phyloP scores from a whole-genome alignment of 2,329 filamentous ascomycete species.

The Ophiognomonia clavigignenti-juglandacearum region DNA sequence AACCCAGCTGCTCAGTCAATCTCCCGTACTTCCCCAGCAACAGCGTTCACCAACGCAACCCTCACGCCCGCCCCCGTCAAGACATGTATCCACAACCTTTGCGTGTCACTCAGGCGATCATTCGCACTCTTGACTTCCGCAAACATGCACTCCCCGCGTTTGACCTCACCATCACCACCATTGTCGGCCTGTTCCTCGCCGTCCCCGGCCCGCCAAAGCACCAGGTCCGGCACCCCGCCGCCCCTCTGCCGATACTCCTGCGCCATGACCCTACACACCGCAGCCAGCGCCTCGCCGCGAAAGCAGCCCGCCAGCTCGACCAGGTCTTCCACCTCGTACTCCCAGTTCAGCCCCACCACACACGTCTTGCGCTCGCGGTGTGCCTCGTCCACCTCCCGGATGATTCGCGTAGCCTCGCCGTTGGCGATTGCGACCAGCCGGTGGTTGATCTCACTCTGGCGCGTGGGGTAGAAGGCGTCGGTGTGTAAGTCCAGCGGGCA shows the following conservation, averaged over 20 bases:
- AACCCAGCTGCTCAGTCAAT: constrained; percentile 26
- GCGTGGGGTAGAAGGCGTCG: constrained; percentile 81
- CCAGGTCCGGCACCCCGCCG: constrained; percentile 85
- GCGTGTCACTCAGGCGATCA: constrained; percentile 91
- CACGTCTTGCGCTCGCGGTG: constrained; percentile 72
- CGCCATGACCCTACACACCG: constrained; percentile 87
- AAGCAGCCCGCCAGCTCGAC: constrained; percentile 76
- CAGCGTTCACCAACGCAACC: constrained; percentile 73
- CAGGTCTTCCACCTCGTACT: constrained; percentile 74
- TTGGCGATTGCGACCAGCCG: constrained; percentile 84
- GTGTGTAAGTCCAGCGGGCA: constrained; percentile 90
- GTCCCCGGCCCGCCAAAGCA: constrained; percentile 71
- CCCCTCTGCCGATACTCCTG: constrained; percentile 88
- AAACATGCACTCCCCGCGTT: too few species aligned
- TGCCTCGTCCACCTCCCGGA: constrained; percentile 62
- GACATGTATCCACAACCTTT: constrained; percentile 95
- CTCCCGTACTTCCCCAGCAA: constrained; percentile 47
- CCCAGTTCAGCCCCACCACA: constrained; percentile 89
- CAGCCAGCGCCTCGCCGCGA: constrained; percentile 71
- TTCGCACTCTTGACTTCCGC: constrained; percentile 67
- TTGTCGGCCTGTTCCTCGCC: constrained; percentile 20
- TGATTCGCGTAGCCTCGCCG: constrained; percentile 63
- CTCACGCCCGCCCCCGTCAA: constrained; percentile 77
- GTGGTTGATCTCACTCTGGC: constrained; percentile 85
- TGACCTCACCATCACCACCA: constrained; percentile 27